Percentiles rank a stretch among this genome's conserved stretches.
Conservation (phyloP, 108 stramenopile genomes). For the Bacterosira constricta region DNA sequence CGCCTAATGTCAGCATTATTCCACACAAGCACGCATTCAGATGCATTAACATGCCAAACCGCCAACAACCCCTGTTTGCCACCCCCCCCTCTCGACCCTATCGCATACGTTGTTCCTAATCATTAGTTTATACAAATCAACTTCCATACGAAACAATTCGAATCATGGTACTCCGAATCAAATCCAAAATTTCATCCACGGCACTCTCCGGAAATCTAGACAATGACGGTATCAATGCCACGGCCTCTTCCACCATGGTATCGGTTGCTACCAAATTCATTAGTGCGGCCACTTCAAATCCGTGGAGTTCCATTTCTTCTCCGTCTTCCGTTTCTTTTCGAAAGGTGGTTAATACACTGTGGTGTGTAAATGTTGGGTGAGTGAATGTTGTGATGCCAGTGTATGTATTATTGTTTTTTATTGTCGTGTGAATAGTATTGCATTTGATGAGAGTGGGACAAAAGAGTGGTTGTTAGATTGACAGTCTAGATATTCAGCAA, state of each 20-base stretch:
- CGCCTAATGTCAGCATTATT: too few species aligned
- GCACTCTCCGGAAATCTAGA: conserved; percentile 85
- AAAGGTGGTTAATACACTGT: conserved; percentile 83
- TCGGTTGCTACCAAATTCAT: conserved; percentile 91
- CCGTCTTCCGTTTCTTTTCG: conserved; percentile 90
- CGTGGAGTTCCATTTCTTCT: conserved; percentile 81
- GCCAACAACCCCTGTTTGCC: background rate
- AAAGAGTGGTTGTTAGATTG: background rate
- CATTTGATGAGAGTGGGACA: background rate
- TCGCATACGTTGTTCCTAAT: background rate
- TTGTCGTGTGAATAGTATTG: background rate
- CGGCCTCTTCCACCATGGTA: conserved; percentile 82
- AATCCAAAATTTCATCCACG: conserved; percentile 89
- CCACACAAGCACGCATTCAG: too few species aligned
- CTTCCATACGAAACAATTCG: conserved; percentile 80
- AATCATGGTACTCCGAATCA: conserved; percentile 88
- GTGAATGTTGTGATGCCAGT: too few species aligned
- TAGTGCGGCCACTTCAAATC: conserved; percentile 85
- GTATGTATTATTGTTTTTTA: background rate
- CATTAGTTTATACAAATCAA: background rate
- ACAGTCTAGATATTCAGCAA: background rate
- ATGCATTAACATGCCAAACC: too few species aligned
- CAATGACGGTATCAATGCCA: conserved; percentile 79
- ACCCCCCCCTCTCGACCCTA: background rate
- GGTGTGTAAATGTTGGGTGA: too few species aligned